Conservation (phyloP, 352 stramenopile genomes). For the Phytopythium sindhum region DNA sequence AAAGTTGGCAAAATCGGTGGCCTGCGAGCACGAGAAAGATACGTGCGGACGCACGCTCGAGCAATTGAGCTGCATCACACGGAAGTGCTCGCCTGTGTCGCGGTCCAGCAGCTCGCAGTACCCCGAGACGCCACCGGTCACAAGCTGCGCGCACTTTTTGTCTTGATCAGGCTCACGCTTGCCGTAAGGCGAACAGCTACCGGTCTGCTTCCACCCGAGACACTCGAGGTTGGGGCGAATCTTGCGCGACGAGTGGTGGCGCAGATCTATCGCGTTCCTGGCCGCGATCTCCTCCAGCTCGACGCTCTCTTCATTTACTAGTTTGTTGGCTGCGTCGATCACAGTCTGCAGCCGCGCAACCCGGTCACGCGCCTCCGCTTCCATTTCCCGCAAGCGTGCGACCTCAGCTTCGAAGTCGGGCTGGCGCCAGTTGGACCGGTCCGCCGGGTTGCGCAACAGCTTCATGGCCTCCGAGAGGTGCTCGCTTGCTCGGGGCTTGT, state of each 20-base stretch:
- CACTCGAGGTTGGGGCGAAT: slow-evolving; percentile 44
- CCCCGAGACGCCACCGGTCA: slow-evolving; percentile 38
- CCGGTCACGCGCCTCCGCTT: slow-evolving; percentile 35
- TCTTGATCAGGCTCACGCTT: slow-evolving; percentile 47
- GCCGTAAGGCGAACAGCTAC: slow-evolving; percentile 38
- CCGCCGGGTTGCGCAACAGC: slow-evolving; percentile 6
- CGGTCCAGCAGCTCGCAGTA: slow-evolving; percentile 67
- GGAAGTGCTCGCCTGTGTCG: slow-evolving; percentile 54
- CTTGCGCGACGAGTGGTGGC: slow-evolving; percentile 21
- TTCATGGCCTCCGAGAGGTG: slow-evolving; percentile 1
- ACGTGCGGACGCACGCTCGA: slow-evolving; percentile 47
- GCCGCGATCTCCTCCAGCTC: slow-evolving; percentile 33
- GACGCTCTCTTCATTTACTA: slow-evolving; percentile 29
- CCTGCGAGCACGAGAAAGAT: slow-evolving; percentile 50
- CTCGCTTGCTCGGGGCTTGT: not conserved
- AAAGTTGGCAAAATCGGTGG: slow-evolving; percentile 66
- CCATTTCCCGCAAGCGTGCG: slow-evolving; percentile 30
- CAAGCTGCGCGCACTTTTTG: slow-evolving; percentile 40
- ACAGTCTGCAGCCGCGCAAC: slow-evolving; percentile 30
- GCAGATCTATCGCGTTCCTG: slow-evolving; percentile 30
- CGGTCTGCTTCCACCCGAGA: slow-evolving; percentile 62
- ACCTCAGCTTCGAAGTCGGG: slow-evolving; percentile 25
- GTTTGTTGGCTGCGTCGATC: slow-evolving; percentile 22
- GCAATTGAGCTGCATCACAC: slow-evolving; percentile 70
- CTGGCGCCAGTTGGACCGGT: slow-evolving; percentile 13